Evolutionary conservation across 2,329 filamentous ascomycete genomes (phyloP).

Genomic region (Sordariomycetes sp.): DNA sequence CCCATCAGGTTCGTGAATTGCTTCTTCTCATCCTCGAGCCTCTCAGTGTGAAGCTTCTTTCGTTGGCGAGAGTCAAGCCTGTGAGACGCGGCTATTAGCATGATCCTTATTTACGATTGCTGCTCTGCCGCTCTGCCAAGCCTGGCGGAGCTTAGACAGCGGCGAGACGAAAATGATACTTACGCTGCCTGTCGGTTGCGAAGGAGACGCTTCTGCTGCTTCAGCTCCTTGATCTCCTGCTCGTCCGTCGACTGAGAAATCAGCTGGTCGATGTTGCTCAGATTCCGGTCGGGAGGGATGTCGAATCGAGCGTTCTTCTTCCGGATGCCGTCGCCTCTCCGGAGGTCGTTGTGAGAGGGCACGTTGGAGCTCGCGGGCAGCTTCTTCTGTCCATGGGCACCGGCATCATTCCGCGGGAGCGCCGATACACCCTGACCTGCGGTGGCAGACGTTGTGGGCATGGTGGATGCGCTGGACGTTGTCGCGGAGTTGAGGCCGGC

Average conservation of each 20-base stretch:
- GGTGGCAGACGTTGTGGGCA: neutral
- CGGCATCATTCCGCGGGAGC: conserved; percentile 38
- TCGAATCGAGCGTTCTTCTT: conserved; percentile 99
- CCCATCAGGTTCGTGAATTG: conserved; percentile 67
- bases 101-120: neutral
- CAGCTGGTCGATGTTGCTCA: conserved; percentile 88
- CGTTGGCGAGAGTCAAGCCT: conserved; percentile 93
- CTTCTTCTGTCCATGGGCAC: conserved; percentile 46
- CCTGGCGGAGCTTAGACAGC: neutral
- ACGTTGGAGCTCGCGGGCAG: conserved; percentile 57
- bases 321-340: conserved; percentile 77
- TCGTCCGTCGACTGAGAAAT: conserved; percentile 84
- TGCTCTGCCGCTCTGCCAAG: neutral
- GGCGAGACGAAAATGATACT: conserved; percentile 25
- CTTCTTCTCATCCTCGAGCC: conserved; percentile 95
- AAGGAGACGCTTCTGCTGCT: conserved; percentile 92
- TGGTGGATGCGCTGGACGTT: neutral
- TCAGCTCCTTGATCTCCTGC: conserved; percentile 92
- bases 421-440: neutral
- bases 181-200: conserved; percentile 96
- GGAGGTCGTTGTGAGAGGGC: conserved; percentile 62
- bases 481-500: conserved; percentile 32
- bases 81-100: conserved; percentile 1
- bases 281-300: conserved; percentile 85
- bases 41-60: conserved; percentile 97